phyloP scores from a whole-genome alignment of 495 filamentous ascomycete genomes.

The Neurospora sp. region DNA sequence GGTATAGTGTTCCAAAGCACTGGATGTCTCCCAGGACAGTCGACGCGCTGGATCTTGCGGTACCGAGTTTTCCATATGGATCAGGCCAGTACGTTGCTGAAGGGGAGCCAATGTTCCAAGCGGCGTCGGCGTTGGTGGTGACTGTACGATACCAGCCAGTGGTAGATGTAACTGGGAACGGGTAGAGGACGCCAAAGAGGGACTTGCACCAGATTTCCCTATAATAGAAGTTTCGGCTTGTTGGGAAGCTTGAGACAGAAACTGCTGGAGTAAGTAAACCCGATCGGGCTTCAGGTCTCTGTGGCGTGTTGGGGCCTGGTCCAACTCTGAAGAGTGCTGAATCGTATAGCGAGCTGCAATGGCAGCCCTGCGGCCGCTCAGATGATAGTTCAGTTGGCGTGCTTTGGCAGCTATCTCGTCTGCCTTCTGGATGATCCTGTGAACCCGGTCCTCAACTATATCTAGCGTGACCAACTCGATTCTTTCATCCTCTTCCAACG shows the following conservation, averaged over 20 bases:
- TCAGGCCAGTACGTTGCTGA: neutral
- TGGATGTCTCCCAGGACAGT: neutral
- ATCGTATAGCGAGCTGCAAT: conserved; percentile 35
- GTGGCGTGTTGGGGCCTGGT: neutral
- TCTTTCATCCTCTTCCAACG: conserved; percentile 76
- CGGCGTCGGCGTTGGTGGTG: conserved; percentile 1
- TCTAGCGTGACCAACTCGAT: conserved; percentile 76
- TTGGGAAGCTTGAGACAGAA: conserved; percentile 15
- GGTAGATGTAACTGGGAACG: neutral
- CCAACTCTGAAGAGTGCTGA: neutral
- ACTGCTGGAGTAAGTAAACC: conserved; percentile 34
- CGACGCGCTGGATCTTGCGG: conserved; percentile 11
- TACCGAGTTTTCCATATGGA: conserved; percentile 9
- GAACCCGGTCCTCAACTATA: conserved; percentile 67
- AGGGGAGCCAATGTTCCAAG: neutral
- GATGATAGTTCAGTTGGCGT: conserved; percentile 69
- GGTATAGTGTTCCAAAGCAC: neutral
- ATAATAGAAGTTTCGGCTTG: neutral
- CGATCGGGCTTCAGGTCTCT: conserved; percentile 17
- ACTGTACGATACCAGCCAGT: neutral
- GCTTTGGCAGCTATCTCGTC: conserved; percentile 72
- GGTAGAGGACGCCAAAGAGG: neutral
- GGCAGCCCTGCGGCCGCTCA: conserved; percentile 63
- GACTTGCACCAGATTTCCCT: neutral
- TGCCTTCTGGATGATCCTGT: conserved; percentile 64